Base-by-base conservation (phyloP, 192 early-diverging fungal species). In the Fimicolochytrium jonesii region DNA sequence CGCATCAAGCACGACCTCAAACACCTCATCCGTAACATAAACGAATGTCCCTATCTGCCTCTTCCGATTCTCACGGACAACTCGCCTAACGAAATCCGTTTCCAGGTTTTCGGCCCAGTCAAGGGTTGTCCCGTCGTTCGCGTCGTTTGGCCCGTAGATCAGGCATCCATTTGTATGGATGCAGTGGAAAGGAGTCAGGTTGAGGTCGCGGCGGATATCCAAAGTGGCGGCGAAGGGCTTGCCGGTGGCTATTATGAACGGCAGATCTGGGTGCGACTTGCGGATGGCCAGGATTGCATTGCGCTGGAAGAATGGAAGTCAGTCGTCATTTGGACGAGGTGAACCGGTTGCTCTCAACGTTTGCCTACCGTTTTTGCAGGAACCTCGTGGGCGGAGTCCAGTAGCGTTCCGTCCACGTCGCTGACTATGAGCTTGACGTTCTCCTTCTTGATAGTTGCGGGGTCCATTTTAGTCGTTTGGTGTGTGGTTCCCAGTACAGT, bases 321-420 rank as follows among this genome's bases (percentile, higher is more conserved):
- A n/a, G n/a, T n/a, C n/a, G n/a, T n/a, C n/a, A n/a, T n/a, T n/a
- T n/a, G n/a, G n/a, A n/a, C n/a, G n/a, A n/a, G n/a, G n/a, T n/a
- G n/a, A n/a, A n/a, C n/a, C n/a, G n/a, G n/a, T n/a, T n/a, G n/a
- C n/a, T n/a, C n/a, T n/a, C n/a, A n/a, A n/a, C n/a, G n/a, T n/a
- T n/a, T n/a, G n/a, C n/a, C n/a, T n/a, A n/a, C n/a, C n/a, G n/a
- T n/a, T n/a, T n/a, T n/a, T n/a, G n/a, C n/a, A n/a, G n/a, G 59
- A 3, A 68, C 20, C 1, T 29, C 17, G 52, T 68, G 67, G 17
- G 52, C 29, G 25, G 47, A 43, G 28, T 35, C 30, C 11, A 68
- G 52, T 6, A 68, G 60, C 4, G 67, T 68, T 30, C 67, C 67
- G 59, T 68, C 67, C 1, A 68, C 59, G 44, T 68, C 67, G 0